Evolutionary conservation across 2,329 filamentous ascomycete genomes (phyloP), one percentile per base, ranked within the genome.

Genomic region (Penicillium glabrum): DNA sequence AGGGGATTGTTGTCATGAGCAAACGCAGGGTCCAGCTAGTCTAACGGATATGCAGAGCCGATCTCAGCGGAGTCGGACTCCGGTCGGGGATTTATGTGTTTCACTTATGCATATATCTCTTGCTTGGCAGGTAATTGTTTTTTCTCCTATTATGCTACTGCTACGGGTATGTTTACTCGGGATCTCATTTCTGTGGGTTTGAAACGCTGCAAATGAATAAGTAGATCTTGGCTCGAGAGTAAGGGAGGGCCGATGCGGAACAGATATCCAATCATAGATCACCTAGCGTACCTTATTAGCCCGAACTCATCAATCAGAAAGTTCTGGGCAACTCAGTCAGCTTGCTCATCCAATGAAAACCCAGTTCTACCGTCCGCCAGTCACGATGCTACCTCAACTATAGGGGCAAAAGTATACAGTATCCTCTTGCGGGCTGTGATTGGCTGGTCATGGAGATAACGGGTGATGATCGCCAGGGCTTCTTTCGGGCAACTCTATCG

Each of bases 401-500:
- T 49, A 50, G 57, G 53, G 53, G 50, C 39, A 50, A 62, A 59
- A 41, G 53, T 56, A 43, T 53, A 48, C 27, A 35, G 11, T 11
- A 50, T 53, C 35, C 41, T 24, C 16, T 9, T 46, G 54, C 1
- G 9, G 29, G 27, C 6, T n/a, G 5, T 60, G 56, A 66, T 66
- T 66, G 64, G 64, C 53, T 13, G 23, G 14, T 27, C 27, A 24
- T 46, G 48, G 47, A 60, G 55, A 65, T 64, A 60, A 64, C 56
- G 50, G 59, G 46, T n/a, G 33, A 58, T 54, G 64, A 66, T 66
- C 62, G 53, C 49, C 64, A 66, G 58, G 60, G 62, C 41, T 43
- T 37, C 46, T 39, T 26, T 47, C 26, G 24, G 26, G 19, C 45
- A 10, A 21, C 14, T 46, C 27, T 14, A 47, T 33, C 27, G 2